phyloP scores from a whole-genome alignment of 2,329 filamentous ascomycete genomes.

The Talaromyces marneffei region DNA sequence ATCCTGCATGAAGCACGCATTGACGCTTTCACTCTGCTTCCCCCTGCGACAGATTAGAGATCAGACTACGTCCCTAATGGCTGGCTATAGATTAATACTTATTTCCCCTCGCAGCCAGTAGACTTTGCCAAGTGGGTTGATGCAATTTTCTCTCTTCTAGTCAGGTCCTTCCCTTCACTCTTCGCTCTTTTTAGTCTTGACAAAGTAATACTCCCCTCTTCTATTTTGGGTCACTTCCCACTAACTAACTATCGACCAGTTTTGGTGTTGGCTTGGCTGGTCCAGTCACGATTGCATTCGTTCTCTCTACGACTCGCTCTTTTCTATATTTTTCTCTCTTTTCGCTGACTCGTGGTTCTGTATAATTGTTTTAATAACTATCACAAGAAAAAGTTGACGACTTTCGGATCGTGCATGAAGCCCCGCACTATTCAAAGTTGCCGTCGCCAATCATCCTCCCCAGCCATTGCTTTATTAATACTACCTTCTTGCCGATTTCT shows the following conservation, averaged over 20 bases:
- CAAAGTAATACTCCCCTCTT: background rate
- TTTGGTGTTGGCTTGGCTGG: slow-evolving; percentile 1
- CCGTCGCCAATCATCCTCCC: slow-evolving; percentile 4
- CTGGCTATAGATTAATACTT: background rate
- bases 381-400: slow-evolving; percentile 4
- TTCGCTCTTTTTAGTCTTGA: background rate
- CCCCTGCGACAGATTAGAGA: slow-evolving; percentile 3
- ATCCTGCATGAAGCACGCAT: slow-evolving; percentile 5
- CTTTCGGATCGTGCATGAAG: slow-evolving; percentile 7
- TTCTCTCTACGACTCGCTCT: background rate
- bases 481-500: background rate
- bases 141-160: background rate
- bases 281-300: slow-evolving; percentile 4
- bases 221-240: background rate
- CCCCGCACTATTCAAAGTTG: slow-evolving; percentile 7
- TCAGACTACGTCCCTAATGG: background rate
- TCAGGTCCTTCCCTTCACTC: background rate
- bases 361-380: background rate
- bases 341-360: background rate
- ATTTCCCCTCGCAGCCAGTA: background rate
- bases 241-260: background rate
- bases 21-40: background rate
- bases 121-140: background rate
- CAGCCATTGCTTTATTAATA: slow-evolving; percentile 4
- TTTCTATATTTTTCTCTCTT: background rate